Conservation (phyloP, 2,329 filamentous ascomycete genomes). For the Simplicillium aogashimaense region DNA sequence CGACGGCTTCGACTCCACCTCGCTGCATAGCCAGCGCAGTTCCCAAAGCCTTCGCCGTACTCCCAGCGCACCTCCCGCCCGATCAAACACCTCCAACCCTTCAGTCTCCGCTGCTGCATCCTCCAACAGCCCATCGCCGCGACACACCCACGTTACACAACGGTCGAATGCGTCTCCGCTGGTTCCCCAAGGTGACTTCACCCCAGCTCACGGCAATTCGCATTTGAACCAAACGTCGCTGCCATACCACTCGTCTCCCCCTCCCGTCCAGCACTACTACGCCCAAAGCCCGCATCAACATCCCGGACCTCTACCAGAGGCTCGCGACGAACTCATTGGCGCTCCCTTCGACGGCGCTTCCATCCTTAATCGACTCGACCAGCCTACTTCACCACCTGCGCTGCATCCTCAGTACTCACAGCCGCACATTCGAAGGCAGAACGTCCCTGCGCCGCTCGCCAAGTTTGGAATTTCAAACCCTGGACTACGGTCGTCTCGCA, state of each 20-base stretch:
- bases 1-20: slow-evolving; percentile 45
- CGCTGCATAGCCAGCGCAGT: slow-evolving; percentile 53
- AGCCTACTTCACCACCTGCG: slow-evolving; percentile 24
- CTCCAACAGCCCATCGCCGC: slow-evolving; percentile 37
- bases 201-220: slow-evolving; percentile 6
- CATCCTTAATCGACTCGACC: slow-evolving; percentile 51
- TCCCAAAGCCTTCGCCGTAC: slow-evolving; percentile 51
- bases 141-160: slow-evolving; percentile 29
- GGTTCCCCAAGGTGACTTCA: slow-evolving; percentile 34
- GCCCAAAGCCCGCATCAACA: slow-evolving; percentile 17
- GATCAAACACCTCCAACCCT: slow-evolving; percentile 36
- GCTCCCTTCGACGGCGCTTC: slow-evolving; percentile 55
- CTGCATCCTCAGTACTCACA: slow-evolving; percentile 15
- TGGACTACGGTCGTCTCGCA: slow-evolving; percentile 54
- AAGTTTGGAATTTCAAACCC: slow-evolving; percentile 41
- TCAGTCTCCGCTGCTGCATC: not conserved
- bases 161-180: slow-evolving; percentile 37
- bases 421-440: slow-evolving; percentile 17
- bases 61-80: slow-evolving; percentile 47
- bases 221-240: not conserved
- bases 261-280: slow-evolving; percentile 12
- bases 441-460: slow-evolving; percentile 31
- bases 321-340: slow-evolving; percentile 52
- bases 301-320: slow-evolving; percentile 14
- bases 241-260: slow-evolving; percentile 1